phyloP scores from a whole-genome alignment of 1,284 basidiomycete genomes.

The Ustanciosporium gigantosporum region DNA sequence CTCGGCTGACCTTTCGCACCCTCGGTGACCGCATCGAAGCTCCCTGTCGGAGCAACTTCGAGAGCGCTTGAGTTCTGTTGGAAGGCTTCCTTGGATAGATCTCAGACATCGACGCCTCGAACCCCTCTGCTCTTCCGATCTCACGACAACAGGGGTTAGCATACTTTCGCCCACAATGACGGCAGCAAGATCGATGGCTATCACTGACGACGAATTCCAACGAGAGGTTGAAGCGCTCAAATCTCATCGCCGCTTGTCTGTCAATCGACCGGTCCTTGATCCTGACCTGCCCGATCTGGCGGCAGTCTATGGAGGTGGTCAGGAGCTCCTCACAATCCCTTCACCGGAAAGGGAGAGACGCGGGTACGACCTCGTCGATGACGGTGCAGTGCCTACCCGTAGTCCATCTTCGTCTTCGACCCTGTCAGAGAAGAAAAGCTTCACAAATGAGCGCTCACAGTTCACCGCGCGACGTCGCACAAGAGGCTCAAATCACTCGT shows the following conservation, averaged over 20 bases:
- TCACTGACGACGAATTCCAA: conserved; percentile 53
- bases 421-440: conserved; percentile 6
- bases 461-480: conserved; percentile 50
- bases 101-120: too few relatives aligned
- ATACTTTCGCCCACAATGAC: too few relatives aligned
- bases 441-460: conserved; percentile 20
- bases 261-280: conserved; percentile 54
- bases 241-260: conserved; percentile 53
- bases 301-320: conserved; percentile 39
- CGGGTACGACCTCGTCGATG: conserved; percentile 43
- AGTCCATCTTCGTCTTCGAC: conserved; percentile 21
- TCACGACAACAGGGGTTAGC: too few relatives aligned
- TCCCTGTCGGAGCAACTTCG: too few relatives aligned
- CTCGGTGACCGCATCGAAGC: too few relatives aligned
- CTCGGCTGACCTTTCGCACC: too few relatives aligned
- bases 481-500: conserved; percentile 18
- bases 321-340: conserved; percentile 29
- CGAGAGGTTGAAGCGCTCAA: conserved; percentile 59
- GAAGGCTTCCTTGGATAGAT: too few relatives aligned
- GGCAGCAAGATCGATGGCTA: conserved; percentile 30
- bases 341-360: conserved; percentile 27
- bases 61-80: too few relatives aligned
- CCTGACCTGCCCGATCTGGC: conserved; percentile 57
- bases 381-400: conserved; percentile 31
- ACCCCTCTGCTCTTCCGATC: too few relatives aligned